Conservation (phyloP, 352 stramenopile genomes). For the Phytophthora hibernalis region DNA sequence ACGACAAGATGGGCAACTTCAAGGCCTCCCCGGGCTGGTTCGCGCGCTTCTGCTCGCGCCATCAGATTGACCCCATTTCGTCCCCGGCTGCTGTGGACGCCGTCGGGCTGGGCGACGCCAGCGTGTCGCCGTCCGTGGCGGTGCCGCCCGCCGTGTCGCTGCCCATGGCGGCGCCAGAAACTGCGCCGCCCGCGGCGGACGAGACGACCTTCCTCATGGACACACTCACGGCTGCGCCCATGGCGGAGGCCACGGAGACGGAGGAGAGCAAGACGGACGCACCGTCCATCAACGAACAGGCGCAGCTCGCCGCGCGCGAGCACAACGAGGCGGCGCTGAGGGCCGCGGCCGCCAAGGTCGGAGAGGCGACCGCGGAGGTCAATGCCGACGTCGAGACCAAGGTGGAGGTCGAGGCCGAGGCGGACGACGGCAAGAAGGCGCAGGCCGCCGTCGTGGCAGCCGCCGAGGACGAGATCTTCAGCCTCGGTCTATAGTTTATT, state of each 20-base stretch:
- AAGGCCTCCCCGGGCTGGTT: constrained; percentile 90
- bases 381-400: too few relatives aligned
- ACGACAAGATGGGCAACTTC: constrained; percentile 85
- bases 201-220: constrained; percentile 44
- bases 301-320: constrained; percentile 44
- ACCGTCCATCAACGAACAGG: constrained; percentile 56
- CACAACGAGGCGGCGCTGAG: constrained; percentile 49
- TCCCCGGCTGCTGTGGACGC: constrained; percentile 12
- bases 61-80: constrained; percentile 77
- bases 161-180: constrained; percentile 3
- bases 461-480: constrained; percentile 83
- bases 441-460: constrained; percentile 14
- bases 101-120: not conserved
- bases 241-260: constrained; percentile 29
- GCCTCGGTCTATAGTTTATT: constrained; percentile 68
- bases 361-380: constrained; percentile 9
- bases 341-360: constrained; percentile 32
- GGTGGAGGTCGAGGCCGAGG: constrained; percentile 1
- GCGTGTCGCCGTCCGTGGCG: constrained; percentile 15
- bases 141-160: constrained; percentile 17
- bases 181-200: constrained; percentile 10
- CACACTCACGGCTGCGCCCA: constrained; percentile 24
- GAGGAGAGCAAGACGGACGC: constrained; percentile 44
- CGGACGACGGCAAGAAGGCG: constrained; percentile 5
- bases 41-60: constrained; percentile 86